Conservation (phyloP, 2,329 filamentous ascomycete species). For the Neocucurbitaria cava region DNA sequence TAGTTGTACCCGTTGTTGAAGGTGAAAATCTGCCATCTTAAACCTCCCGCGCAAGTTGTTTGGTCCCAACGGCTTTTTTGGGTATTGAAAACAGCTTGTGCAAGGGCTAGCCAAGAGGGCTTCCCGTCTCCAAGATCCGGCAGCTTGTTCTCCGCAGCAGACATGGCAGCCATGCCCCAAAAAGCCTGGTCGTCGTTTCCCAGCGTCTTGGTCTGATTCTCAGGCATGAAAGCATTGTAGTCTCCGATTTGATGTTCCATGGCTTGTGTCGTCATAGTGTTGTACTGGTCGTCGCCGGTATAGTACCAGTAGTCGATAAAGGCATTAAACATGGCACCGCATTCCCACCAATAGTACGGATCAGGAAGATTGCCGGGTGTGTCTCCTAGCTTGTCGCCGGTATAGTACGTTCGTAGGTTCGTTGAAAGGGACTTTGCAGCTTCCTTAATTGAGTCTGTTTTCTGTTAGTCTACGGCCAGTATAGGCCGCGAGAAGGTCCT, state of each 20-base stretch:
- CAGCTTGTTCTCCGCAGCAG: constrained; percentile 62
- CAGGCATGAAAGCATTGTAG: constrained; percentile 78
- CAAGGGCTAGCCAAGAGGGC: constrained; percentile 72
- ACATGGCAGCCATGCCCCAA: constrained; percentile 66
- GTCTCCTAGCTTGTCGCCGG: constrained; percentile 66
- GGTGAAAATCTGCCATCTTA: constrained; percentile 82
- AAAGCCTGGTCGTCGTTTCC: constrained; percentile 67
- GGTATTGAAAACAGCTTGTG: constrained; percentile 75
- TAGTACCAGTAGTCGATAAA: constrained; percentile 54
- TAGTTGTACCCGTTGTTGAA: constrained; percentile 80
- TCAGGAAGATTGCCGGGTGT: constrained; percentile 63
- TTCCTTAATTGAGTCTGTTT: constrained; percentile 66
- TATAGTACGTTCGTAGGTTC: constrained; percentile 70
- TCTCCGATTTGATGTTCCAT: constrained; percentile 78
- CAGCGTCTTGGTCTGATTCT: constrained; percentile 65
- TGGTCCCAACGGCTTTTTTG: constrained; percentile 75
- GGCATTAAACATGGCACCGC: constrained; percentile 49
- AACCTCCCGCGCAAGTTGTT: constrained; percentile 71
- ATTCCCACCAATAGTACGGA: constrained; percentile 55
- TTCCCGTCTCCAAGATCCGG: constrained; percentile 53
- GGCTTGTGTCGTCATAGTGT: constrained; percentile 55
- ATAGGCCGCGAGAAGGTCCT: constrained; percentile 7
- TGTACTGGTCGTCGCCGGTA: constrained; percentile 50
- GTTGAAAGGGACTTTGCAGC: constrained; percentile 67
- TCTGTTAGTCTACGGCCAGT: constrained; percentile 16